Base-by-base conservation (phyloP, 768 basidiomycete species). In the Cystoderma amianthinum region DNA sequence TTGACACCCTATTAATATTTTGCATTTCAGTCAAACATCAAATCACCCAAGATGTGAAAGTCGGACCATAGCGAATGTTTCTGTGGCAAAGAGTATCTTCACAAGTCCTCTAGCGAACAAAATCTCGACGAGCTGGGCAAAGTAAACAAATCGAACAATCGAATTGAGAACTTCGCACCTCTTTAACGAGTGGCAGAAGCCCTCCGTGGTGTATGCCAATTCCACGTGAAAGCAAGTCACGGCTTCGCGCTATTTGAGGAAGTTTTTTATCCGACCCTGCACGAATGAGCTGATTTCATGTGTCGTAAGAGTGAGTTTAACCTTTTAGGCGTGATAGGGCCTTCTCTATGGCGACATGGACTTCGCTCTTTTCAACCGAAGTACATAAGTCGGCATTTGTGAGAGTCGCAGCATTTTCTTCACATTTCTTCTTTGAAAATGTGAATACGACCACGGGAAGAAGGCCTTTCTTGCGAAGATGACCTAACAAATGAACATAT, bases 1-100 rank as follows among this genome's bases (percentile, higher is more conserved):
- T 99, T 99, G 41, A 99, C 96, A 37, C 96, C 96, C 94, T 97
- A 45, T n/a, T n/a, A n/a, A n/a, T n/a, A n/a, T n/a, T n/a, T n/a
- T n/a, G n/a, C n/a, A n/a, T n/a, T n/a, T n/a, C n/a, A n/a, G n/a
- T n/a, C n/a, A n/a, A n/a, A n/a, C n/a, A n/a, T n/a, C 25, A 28
- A 7, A 28, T 28, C 7, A 28, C 25, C 24, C n/a, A 13, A 37
- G 2, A 32, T 18, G n/a, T 28, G 12, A 35, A 45, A 44, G 34
- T 40, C 69, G 43, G 42, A 92, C 94, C 95, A 99, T 98, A 0
- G 95, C 95, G 59, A 99, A 99, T 0, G 96, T 99, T 64, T 99
- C 96, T 3, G 96, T 99, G 1, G 96, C 96, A 57, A 99, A 99
- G 5, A 99, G 66, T 16, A 96, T 80, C 62, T 97, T 98, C 46